phyloP scores from a whole-genome alignment of 2,329 filamentous ascomycete genomes.

The Aureobasidium zeae region DNA sequence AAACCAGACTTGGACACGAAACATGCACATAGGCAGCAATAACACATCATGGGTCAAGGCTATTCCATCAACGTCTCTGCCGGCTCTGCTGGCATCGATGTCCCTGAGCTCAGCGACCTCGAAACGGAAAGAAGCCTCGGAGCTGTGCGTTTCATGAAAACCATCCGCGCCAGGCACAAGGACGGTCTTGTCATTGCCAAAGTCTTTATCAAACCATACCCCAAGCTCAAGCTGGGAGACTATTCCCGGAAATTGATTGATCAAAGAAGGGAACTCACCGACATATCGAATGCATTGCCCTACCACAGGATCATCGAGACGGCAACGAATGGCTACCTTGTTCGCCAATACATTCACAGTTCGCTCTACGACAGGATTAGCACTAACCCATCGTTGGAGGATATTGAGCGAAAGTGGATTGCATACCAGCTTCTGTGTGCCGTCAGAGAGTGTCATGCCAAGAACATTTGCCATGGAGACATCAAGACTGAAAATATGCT shows the following conservation, averaged over 20 bases:
- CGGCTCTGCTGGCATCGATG: constrained; percentile 86
- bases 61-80: constrained; percentile 90
- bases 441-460: constrained; percentile 79
- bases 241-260: constrained; percentile 10
- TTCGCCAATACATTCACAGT: constrained; percentile 91
- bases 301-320: constrained; percentile 92
- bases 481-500: constrained; percentile 97
- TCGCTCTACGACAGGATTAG: constrained; percentile 95
- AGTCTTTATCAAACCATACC: constrained; percentile 79
- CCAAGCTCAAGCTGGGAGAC: constrained; percentile 32
- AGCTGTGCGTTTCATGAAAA: constrained; percentile 91
- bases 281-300: constrained; percentile 81
- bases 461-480: constrained; percentile 89
- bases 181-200: constrained; percentile 91
- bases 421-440: constrained; percentile 91
- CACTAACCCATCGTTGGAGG: constrained; percentile 89
- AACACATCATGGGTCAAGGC: constrained; percentile 77
- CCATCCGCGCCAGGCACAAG: constrained; percentile 78
- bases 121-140: constrained; percentile 89
- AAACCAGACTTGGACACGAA: no score
- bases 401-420: constrained; percentile 98
- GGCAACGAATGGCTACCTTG: constrained; percentile 80
- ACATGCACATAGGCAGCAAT: constrained; percentile 9
- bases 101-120: constrained; percentile 82
- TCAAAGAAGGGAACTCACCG: constrained; percentile 67